Base-by-base conservation (phyloP, 108 stramenopile species). In the Nannochloropsis oceanica region DNA sequence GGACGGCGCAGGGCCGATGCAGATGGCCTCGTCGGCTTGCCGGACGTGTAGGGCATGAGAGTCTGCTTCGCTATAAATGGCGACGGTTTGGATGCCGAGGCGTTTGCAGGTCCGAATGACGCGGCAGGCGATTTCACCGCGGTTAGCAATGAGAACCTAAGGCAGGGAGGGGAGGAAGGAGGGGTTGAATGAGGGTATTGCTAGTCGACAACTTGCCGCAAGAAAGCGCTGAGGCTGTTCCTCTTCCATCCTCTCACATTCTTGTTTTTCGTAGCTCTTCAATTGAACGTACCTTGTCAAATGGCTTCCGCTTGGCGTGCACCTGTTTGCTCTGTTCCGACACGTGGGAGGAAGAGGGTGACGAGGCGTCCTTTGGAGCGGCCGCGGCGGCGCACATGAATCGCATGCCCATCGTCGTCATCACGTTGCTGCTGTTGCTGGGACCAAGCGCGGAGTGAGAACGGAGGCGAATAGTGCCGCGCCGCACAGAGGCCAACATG, bases 51-150 rank as follows among this genome's bases (percentile, higher is more conserved):
- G 84, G 25, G 87, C 85, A 81, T 84, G 25, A 12, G 92, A 92
- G 89, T 99, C 98, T 42, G 94, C 94, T 11, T 91, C 91, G 73
- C 92, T 93, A 90, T 96, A 96, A 27, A 97, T 91, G 13, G 97
- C 96, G 10, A 97, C 96, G 8, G 98, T 97, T 12, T 91, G 82
- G 80, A 98, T 95, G 81, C 91, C 92, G 80, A 94, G 88, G 9
- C 73, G 24, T 27, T 87, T 91, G 44, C 95, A 95, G 0, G 98
- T 97, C 46, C 93, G 90, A 83, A 97, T 93, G 84, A 99, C 92
- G 13, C 92, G 92, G 90, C 91, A 91, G 13, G 92, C 91, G 59
- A 93, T 93, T 80, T 93, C 92, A 12, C 92, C 92, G 24, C 92
- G 85, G 85, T 93, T 93, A 7, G 92, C 92, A 24, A 93, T 85